Conservation (phyloP, 345 rosid species). For the Ricinus communis region DNA sequence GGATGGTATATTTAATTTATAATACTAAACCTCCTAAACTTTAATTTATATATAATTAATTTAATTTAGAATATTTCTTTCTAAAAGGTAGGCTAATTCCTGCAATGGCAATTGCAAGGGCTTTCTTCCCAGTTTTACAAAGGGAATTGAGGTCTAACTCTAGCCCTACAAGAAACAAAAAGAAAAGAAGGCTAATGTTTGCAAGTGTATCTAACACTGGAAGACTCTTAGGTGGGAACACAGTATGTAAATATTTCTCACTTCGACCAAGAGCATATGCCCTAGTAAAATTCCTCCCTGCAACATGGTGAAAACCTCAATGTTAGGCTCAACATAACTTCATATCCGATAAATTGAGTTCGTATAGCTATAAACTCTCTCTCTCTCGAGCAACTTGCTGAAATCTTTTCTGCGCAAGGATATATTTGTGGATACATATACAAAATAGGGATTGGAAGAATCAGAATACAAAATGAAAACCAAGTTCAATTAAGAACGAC, state of each 20-base stretch:
- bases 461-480: neutral
- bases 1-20: neutral
- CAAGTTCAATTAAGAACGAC: neutral
- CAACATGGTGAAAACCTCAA: neutral
- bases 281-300: constrained; percentile 33
- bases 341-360: neutral
- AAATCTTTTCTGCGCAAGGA: neutral
- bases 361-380: neutral
- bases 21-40: no score
- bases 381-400: neutral
- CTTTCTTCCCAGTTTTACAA: constrained; percentile 24
- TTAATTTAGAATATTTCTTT: no score
- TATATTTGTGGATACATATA: neutral
- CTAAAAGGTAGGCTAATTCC: constrained; percentile 29
- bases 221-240: constrained; percentile 26
- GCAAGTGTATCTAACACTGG: constrained; percentile 27
- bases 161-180: constrained; percentile 29
- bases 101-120: constrained; percentile 22
- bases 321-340: neutral
- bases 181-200: constrained; percentile 23
- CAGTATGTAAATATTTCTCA: constrained; percentile 19
- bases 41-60: no score
- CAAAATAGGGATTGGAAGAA: neutral
- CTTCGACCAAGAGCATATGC: constrained; percentile 27
- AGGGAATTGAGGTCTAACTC: constrained; percentile 27